Evolutionary conservation across 139 green algal genomes (phyloP), one percentile per base, ranked within the genome.

Genomic region (Chlamydomonas schloesseri): DNA sequence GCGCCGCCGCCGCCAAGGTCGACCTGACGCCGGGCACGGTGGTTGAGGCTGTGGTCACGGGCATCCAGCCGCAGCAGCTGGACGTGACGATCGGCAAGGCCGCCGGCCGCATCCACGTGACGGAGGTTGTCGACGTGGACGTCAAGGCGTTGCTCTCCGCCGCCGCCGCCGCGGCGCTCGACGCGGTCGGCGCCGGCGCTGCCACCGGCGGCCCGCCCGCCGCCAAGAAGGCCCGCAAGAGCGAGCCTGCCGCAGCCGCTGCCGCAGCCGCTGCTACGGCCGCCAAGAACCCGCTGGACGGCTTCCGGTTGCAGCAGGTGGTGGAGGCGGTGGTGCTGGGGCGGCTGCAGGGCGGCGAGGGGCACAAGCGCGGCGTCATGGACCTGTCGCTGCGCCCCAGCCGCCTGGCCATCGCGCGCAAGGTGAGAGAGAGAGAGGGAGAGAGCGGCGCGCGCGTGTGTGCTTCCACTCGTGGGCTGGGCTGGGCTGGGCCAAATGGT

Each of bases 271-370:
- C 62, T 42, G 23, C 3, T 1, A 0, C 57, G 88, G 5, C 20
- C 34, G 13, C 29, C 24, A 11, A 9, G 26, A 93, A 72, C 70
- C 90, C 84, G 15, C 70, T 93, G 47, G 73, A 82, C 36, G 71
- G 31, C 6, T 89, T 93, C 71, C 87, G 58, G 55, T 15, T 87
- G 80, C 72, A 90, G 55, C 87, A 93, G 87, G 24, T 36, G 13
- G 37, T 96, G 33, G 42, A 88, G 68, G 91, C 88, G 20, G 92
- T 92, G 15, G 93, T 95, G 78, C 78, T 97, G 70, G 91, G 93
- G 11, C 68, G 71, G 36, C 71, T 89, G 33, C 21, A 55, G 37
- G 83, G 53, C 6, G 28, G 26, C 28, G 76, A 90, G 75, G 93
- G 71, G 9, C 88, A 90, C 28, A 74, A 78, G 36, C 82, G 87